Conservation (phyloP, 192 early-diverging fungal genomes). For the Coemansia sp. region DNA sequence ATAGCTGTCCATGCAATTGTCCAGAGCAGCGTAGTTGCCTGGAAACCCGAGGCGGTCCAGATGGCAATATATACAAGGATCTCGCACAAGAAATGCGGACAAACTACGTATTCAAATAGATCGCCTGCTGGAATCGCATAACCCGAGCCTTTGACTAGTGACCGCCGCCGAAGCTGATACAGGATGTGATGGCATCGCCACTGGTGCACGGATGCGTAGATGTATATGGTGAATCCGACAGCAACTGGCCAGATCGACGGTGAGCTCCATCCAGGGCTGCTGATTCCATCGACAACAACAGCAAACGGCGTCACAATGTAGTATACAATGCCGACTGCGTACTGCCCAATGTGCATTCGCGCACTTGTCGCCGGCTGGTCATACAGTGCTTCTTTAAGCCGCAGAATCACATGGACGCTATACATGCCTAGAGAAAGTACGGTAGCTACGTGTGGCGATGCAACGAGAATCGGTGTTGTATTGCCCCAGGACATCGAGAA, state of each 20-base stretch:
- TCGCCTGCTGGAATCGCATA: constrained; percentile 67
- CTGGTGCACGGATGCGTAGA: constrained; percentile 65
- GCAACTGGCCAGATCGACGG: constrained; percentile 9
- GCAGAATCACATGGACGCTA: constrained; percentile 21
- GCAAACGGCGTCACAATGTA: constrained; percentile 53
- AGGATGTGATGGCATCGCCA: constrained; percentile 63
- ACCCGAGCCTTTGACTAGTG: neutral
- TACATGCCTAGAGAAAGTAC: constrained; percentile 21
- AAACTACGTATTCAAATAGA: constrained; percentile 61
- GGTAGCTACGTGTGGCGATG: neutral
- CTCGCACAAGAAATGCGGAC: constrained; percentile 72
- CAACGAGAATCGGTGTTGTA: neutral
- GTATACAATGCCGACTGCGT: constrained; percentile 61
- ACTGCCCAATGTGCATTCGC: constrained; percentile 62
- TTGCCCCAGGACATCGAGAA: no score
- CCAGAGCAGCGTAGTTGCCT: constrained; percentile 35
- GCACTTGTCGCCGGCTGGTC: constrained; percentile 36
- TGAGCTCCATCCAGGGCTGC: constrained; percentile 3
- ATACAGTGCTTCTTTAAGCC: constrained; percentile 32
- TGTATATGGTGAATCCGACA: constrained; percentile 42
- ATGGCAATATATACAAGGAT: constrained; percentile 65
- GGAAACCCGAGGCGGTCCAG: constrained; percentile 52
- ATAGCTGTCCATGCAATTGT: constrained; percentile 60
- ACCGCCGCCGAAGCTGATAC: constrained; percentile 53
- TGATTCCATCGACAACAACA: constrained; percentile 21